These are phyloP conservation scores for Suillus cothurnatus DNA, from an alignment of 768 basidiomycete genomes.

Conservation along the genomic window DNA sequence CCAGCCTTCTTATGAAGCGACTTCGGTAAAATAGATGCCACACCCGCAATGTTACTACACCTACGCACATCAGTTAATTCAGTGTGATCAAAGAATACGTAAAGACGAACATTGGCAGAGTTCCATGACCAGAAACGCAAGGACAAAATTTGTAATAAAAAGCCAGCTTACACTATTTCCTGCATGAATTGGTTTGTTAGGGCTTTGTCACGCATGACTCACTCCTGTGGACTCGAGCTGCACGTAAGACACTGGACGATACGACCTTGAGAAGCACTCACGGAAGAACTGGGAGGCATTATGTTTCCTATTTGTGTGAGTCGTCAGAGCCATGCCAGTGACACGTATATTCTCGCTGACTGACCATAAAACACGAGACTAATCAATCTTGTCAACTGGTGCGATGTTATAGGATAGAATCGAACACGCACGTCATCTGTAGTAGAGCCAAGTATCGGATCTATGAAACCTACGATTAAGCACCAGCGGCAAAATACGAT, in stretches of 20 bases:
- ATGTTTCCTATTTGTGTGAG: neutral
- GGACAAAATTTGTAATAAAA: neutral
- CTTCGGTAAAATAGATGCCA: slow-evolving; percentile 21
- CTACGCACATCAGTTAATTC: slow-evolving; percentile 6
- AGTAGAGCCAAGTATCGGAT: slow-evolving; percentile 2
- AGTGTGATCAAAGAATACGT: neutral
- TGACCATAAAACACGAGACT: neutral
- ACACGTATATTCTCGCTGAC: neutral
- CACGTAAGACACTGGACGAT: neutral
- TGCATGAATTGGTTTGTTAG: neutral
- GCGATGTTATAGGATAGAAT: neutral
- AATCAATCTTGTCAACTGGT: neutral
- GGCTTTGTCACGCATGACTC: neutral
- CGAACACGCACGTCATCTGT: neutral
- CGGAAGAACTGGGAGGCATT: neutral
- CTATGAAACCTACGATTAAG: neutral
- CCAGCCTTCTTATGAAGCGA: slow-evolving; percentile 8
- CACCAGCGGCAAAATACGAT: neutral
- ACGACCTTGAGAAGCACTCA: neutral
- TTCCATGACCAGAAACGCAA: neutral
- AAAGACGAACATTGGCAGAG: slow-evolving; percentile 21
- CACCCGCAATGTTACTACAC: slow-evolving; percentile 18
- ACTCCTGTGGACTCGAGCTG: neutral
- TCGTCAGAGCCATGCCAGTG: neutral
- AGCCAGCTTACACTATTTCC: neutral